Evolutionary conservation across 2,329 filamentous ascomycete species (phyloP).

Genomic region (Acephala macrosclerotiorum): DNA sequence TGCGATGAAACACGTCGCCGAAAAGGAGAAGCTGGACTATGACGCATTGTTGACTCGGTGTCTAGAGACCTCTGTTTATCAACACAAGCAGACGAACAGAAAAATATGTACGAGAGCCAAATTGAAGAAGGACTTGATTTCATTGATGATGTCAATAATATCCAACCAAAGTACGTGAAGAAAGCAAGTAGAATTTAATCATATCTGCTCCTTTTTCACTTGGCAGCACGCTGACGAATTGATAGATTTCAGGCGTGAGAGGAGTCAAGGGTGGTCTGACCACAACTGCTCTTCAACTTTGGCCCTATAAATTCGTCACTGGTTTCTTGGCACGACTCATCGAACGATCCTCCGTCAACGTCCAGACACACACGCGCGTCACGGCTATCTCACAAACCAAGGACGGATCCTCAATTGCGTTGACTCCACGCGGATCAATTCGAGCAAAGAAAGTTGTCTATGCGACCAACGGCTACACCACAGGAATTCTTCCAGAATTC

Average conservation of each 20-base stretch:
- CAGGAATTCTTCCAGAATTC: conserved; percentile 65
- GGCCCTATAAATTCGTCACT: conserved; percentile 67
- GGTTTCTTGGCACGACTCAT: conserved; percentile 53
- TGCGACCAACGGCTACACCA: conserved; percentile 73
- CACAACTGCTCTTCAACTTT: conserved; percentile 45
- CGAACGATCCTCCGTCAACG: conserved; percentile 55
- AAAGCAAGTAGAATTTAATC: conserved; percentile 18
- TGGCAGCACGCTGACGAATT: neutral
- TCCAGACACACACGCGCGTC: conserved; percentile 60
- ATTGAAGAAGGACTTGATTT: conserved; percentile 28
- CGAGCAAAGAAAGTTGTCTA: conserved; percentile 63
- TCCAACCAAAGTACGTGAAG: conserved; percentile 22
- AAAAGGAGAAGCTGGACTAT: conserved; percentile 51
- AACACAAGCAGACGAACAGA: conserved; percentile 28
- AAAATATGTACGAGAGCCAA: conserved; percentile 17
- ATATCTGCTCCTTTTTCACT: neutral
- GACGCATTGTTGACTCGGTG: conserved; percentile 44
- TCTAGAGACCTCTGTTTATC: conserved; percentile 9
- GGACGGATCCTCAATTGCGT: conserved; percentile 51
- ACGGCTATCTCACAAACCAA: conserved; percentile 32
- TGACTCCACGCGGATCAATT: conserved; percentile 62
- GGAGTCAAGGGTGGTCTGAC: conserved; percentile 32
- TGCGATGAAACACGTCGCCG: conserved; percentile 47
- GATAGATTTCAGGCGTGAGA: conserved; percentile 33
- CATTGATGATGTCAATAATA: conserved; percentile 26